These are phyloP conservation scores for Zalerion maritima DNA, from an alignment of 495 filamentous ascomycete genomes.

Conservation along the genomic window DNA sequence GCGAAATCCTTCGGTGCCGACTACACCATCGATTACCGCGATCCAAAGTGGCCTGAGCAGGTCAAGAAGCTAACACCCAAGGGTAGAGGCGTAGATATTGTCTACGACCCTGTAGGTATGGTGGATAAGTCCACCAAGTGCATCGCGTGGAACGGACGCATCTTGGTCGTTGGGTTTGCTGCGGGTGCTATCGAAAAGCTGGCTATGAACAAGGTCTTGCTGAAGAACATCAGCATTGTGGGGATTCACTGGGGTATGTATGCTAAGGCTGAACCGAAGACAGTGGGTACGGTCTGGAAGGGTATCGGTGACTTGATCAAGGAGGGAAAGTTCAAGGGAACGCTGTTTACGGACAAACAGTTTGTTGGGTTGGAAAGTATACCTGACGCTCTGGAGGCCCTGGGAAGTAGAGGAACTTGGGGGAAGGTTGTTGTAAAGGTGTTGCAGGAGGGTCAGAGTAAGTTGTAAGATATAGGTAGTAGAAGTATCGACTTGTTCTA, in stretches of 20 bases:
- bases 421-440: conserved; percentile 91
- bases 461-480: no score
- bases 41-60: conserved; percentile 56
- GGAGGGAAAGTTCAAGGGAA: conserved; percentile 66
- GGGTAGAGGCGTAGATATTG: conserved; percentile 63
- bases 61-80: conserved; percentile 63
- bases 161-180: conserved; percentile 83
- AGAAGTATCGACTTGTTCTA: no score
- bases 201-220: conserved; percentile 73
- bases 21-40: conserved; percentile 60
- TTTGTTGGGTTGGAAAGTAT: conserved; percentile 74
- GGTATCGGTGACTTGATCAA: conserved; percentile 65
- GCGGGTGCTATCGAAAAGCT: conserved; percentile 83
- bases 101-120: conserved; percentile 76
- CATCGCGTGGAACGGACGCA: conserved; percentile 75
- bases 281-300: conserved; percentile 60
- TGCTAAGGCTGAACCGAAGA: conserved; percentile 54
- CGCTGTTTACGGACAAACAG: conserved; percentile 65
- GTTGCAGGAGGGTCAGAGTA: conserved; percentile 48
- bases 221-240: conserved; percentile 88
- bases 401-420: conserved; percentile 78
- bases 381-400: conserved; percentile 55
- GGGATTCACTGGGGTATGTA: conserved; percentile 90
- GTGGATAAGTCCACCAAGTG: conserved; percentile 76
- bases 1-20: conserved; percentile 74